A percentile compares a stretch with the other conserved stretches of the same genome.
Evolutionary conservation across 371 early-diverging fungal species (phyloP).

Genomic region (Apophysomyces sp.): DNA sequence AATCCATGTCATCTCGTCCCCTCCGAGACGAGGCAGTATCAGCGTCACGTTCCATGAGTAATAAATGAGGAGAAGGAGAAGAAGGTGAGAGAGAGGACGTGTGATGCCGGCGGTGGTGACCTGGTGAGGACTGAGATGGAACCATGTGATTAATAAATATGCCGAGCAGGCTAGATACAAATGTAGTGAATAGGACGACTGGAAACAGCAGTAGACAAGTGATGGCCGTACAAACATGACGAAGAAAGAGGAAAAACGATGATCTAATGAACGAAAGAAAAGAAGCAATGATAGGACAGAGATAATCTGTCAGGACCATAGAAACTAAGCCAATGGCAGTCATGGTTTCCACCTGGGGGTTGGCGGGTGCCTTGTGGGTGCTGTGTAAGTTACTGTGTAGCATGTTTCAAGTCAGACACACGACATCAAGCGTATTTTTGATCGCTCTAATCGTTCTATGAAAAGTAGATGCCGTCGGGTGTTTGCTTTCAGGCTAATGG

Average conservation of each 20-base stretch:
- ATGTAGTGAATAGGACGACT: constrained; percentile 13
- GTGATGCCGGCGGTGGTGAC: constrained; percentile 2
- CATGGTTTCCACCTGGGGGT: neutral
- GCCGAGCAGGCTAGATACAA: constrained; percentile 10
- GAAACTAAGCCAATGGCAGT: neutral
- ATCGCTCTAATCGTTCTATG: neutral
- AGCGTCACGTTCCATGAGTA: constrained; percentile 20
- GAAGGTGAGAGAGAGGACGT: neutral
- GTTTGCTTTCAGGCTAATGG: neutral
- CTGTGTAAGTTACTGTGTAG: neutral
- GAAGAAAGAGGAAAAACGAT: neutral
- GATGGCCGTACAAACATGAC: neutral
- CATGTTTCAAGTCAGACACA: neutral
- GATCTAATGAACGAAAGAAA: neutral
- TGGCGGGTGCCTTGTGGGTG: neutral
- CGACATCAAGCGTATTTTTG: neutral
- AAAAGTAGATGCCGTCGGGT: neutral
- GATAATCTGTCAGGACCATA: neutral
- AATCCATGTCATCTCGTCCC: constrained; percentile 45
- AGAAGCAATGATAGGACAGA: neutral
- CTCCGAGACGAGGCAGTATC: neutral
- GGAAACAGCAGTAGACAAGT: constrained; percentile 12
- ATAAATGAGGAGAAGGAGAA: constrained; percentile 1
- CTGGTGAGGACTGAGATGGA: constrained; percentile 3
- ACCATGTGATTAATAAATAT: constrained; percentile 16